Evolutionary conservation across 192 early-diverging fungal genomes (phyloP), one percentile per base, ranked within the genome.

Genomic region (Linnemannia exigua): DNA sequence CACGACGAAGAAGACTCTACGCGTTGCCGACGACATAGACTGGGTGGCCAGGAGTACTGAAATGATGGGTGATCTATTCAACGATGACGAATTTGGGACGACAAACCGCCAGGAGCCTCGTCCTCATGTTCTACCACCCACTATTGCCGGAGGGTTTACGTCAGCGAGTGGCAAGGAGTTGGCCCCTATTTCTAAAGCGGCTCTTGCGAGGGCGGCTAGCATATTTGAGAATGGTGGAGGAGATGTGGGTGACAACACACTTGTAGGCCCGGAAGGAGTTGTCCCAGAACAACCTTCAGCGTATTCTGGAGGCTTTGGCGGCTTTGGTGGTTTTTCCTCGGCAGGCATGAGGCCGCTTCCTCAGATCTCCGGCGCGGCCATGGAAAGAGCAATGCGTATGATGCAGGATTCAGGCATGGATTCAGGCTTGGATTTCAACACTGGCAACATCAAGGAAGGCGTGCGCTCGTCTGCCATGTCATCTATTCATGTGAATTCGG

Each of bases 161-260:
- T 74, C 76, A 20, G 81, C 81, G 2, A 31, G 61, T 58, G 81
- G 81, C 8, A 83, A 48, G 66, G 41, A 74, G 33, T 38, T 83
- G 25, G 70, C 35, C 1, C 66, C 81, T 0, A n/a, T 77, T 7
- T 83, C 81, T 1, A 74, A 74, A 69, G 70, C 44, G 35, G 46
- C 80, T 16, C 75, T 82, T 9, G 70, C 74, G 6, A 67, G 46
- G 63, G 74, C 35, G 16, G 69, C 70, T 20, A 37, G 46, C 15
- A 11, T 82, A 44, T 82, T 82, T 31, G 70, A 72, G 1, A 37
- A 76, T 41, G 72, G 48, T 12, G 66, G 51, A 25, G 37, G 20
- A 14, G 46, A 16, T 8, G 31, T 3, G 36, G 17, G 17, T n/a
- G 11, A 15, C 20, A 46, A 15, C 20, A 46, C 20, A 17, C 1